phyloP scores from a whole-genome alignment of 2,329 filamentous ascomycete species.

The Fusarium phyllophilum region DNA sequence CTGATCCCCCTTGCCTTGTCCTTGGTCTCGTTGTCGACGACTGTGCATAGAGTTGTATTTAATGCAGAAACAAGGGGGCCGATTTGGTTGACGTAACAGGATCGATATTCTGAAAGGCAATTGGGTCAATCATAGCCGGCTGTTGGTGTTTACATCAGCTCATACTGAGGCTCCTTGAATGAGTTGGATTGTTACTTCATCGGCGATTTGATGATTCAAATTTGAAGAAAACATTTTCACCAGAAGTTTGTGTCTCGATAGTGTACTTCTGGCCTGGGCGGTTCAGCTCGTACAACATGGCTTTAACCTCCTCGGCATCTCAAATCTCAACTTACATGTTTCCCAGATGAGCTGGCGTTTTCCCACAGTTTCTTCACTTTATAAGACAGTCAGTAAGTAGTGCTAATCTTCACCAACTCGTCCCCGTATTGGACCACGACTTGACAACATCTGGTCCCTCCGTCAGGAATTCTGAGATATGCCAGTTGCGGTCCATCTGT shows the following conservation, averaged over 20 bases:
- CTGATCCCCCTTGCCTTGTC: no score
- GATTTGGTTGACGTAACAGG: accelerated
- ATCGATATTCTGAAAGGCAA: neutral
- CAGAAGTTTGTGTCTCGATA: neutral
- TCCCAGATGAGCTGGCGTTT: neutral
- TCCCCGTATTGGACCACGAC: neutral
- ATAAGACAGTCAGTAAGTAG: neutral
- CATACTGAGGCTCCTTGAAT: no score
- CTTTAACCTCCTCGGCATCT: neutral
- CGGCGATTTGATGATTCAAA: neutral
- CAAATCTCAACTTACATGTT: neutral
- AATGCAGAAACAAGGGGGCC: neutral
- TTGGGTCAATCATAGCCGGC: neutral
- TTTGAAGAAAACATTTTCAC: neutral
- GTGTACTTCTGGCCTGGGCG: neutral
- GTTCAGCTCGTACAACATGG: neutral
- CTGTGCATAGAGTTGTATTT: neutral
- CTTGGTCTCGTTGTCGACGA: neutral
- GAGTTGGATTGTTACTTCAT: neutral
- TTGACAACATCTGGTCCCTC: neutral
- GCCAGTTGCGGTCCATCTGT: neutral
- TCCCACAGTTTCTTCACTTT: neutral
- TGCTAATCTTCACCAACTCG: neutral
- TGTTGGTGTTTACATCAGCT: neutral
- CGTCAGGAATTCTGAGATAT: neutral